Evolutionary conservation across 805 yeast genomes (phyloP).

Genomic region (Saccharomycopsis selenospora): DNA sequence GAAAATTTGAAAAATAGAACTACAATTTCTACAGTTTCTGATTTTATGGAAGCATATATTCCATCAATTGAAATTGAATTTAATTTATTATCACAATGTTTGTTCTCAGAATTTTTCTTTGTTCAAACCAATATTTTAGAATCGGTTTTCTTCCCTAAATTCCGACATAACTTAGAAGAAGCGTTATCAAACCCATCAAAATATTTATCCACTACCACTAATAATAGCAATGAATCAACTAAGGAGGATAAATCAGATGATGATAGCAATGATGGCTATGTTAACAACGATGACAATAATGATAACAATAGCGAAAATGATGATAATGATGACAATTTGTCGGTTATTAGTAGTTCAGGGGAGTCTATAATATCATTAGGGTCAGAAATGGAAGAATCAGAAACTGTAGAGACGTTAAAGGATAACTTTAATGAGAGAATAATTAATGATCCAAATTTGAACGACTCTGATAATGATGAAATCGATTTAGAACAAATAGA

Average conservation of each 20-base stretch:
- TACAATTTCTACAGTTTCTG: neutral
- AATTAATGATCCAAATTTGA: neutral
- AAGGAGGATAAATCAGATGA: neutral
- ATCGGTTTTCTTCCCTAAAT: conserved; percentile 7
- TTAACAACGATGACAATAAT: neutral
- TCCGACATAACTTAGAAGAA: conserved; percentile 11
- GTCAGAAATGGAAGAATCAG: neutral
- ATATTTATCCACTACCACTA: conserved; percentile 2
- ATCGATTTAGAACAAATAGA: neutral
- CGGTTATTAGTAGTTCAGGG: neutral
- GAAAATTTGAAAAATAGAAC: neutral
- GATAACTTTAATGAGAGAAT: neutral
- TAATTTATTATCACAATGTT: neutral
- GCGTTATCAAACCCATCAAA: conserved; percentile 7
- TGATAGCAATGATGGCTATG: neutral
- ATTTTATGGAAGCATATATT: neutral
- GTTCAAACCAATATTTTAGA: neutral
- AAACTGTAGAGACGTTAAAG: neutral
- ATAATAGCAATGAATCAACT: neutral
- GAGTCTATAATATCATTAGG: neutral
- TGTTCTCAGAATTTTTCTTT: conserved; percentile 9
- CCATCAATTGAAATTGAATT: neutral
- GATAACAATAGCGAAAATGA: neutral
- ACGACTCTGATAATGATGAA: neutral
- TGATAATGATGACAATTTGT: neutral